Base-by-base conservation (phyloP, 139 green algal species). In the Chlamydomonas eustigma region DNA sequence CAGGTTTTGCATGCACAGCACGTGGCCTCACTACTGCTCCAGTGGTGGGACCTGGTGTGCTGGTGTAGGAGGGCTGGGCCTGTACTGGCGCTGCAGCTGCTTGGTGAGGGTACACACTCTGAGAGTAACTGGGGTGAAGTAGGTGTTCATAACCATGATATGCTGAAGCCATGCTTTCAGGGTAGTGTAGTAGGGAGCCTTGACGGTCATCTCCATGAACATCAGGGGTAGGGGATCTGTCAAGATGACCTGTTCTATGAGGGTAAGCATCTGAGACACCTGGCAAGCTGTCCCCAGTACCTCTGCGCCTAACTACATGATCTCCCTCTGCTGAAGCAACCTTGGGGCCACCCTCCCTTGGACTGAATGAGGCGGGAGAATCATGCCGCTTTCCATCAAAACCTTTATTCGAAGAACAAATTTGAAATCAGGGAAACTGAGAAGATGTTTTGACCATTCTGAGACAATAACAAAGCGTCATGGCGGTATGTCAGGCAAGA, bases 61-160 rank as follows among this genome's bases (percentile, higher is more conserved):
- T 68, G 4, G 52, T 68, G 52, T 68, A 68, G 25, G 58, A 70
- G 25, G 58, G 25, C 65, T 44, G 65, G 65, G n/a, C 34, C n/a
- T 22, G 52, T 68, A 28, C 12, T 37, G 52, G 52, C 52, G 8
- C 52, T 25, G 52, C 52, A 68, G n/a, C 18, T 8, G 52, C 52
- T 68, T 68, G 52, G 52, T 31, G 4, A 8, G 52, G 52, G 52
- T 68, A 68, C 52, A 68, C 4, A 28, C 4, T 4, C n/a, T 22
- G 52, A 4, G 12, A 37, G 52, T 68, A 68, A 4, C 52, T 28
- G 22, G 52, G 6, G 6, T 68, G 52, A 35, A 31, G 52, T 6
- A 33, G 52, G 12, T 35, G 8, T 28, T 68, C 52, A 28, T 68
- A 68, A 4, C 12, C 18, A 4, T 25, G 52, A 28, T 68, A 68